Evolutionary conservation across 2,329 filamentous ascomycete genomes (phyloP), one percentile per base, ranked within the genome.

Genomic region (Fusarium sp.): DNA sequence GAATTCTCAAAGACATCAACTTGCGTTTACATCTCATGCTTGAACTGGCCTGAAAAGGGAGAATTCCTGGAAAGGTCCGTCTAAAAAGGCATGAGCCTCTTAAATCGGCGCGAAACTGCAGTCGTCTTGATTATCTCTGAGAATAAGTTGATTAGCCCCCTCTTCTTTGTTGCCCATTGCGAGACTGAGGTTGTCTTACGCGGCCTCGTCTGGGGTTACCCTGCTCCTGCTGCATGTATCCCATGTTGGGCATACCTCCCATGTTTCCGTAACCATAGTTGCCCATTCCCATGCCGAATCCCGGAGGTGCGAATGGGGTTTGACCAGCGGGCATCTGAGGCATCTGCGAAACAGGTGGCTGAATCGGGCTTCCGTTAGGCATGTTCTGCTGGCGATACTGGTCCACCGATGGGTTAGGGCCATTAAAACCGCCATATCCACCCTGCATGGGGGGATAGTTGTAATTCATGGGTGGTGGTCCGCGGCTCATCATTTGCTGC

Each of bases 401-500:
- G 34, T 89, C 86, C 47, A 86, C 77, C 2, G 83, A 77, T 9
- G 85, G 79, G 66, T 80, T 82, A 34, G 82, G 73, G 56, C 77
- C 80, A 67, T 79, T 82, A 70, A 84, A 89, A n/a, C 79, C 82
- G n/a, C 79, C 81, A 70, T 84, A 88, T 1, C 84, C 84, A 36
- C 83, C 79, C 73, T 85, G 86, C 82, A 89, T 84, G 9, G 79
- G 75, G 6, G 85, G 82, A 72, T 84, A 89, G 76, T 82, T 88
- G 74, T 84, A 87, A 73, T 81, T 84, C 79, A 88, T 83, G 11
- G 83, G 83, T 14, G 85, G 84, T 3, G 79, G 78, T 10, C 81
- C 83, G 19, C 87, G 82, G 45, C 81, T 81, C 76, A 89, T 81
- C 79, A 89, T 81, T 73, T 88, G 87, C 74, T 88, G 86, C 74